These are phyloP conservation scores for Aspergillus sp. DNA, from an alignment of 2,329 filamentous ascomycete genomes.

Conservation along the genomic window DNA sequence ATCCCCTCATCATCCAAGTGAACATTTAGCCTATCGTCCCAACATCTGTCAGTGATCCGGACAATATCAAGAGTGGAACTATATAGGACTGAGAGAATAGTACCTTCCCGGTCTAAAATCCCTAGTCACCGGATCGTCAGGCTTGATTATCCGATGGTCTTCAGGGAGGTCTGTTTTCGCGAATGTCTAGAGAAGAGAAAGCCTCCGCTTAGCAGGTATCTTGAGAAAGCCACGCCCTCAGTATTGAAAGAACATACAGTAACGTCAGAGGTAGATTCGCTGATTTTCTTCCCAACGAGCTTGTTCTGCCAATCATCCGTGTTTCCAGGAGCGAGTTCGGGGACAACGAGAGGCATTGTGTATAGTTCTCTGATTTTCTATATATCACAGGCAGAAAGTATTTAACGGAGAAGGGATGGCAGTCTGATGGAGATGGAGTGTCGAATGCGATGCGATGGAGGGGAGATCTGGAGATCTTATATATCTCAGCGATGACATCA, in stretches of 20 bases:
- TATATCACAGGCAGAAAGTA: not conserved
- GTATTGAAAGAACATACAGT: slow-evolving; percentile 16
- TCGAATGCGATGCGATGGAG: no score
- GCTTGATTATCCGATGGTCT: slow-evolving; percentile 37
- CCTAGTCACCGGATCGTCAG: slow-evolving; percentile 30
- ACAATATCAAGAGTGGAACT: no score
- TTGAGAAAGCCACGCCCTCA: not conserved
- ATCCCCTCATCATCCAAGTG: slow-evolving; percentile 37
- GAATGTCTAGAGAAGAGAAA: slow-evolving; percentile 27
- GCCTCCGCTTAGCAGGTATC: not conserved
- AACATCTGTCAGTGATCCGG: no score
- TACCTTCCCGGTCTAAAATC: slow-evolving; percentile 39
- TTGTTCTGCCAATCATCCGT: slow-evolving; percentile 38
- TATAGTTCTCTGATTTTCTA: not conserved
- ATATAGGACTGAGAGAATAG: no score
- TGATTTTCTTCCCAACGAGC: slow-evolving; percentile 40
- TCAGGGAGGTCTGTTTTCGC: slow-evolving; percentile 40
- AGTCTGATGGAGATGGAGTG: not conserved
- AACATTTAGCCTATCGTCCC: slow-evolving; percentile 33
- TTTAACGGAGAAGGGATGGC: not conserved
- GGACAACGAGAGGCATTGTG: slow-evolving; percentile 42
- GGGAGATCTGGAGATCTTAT: no score
- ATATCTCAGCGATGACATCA: no score
- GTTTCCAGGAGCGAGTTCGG: slow-evolving; percentile 29
- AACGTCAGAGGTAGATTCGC: slow-evolving; percentile 28